Conservation (phyloP, 495 filamentous ascomycete genomes). For the Aspergillus campestris region DNA sequence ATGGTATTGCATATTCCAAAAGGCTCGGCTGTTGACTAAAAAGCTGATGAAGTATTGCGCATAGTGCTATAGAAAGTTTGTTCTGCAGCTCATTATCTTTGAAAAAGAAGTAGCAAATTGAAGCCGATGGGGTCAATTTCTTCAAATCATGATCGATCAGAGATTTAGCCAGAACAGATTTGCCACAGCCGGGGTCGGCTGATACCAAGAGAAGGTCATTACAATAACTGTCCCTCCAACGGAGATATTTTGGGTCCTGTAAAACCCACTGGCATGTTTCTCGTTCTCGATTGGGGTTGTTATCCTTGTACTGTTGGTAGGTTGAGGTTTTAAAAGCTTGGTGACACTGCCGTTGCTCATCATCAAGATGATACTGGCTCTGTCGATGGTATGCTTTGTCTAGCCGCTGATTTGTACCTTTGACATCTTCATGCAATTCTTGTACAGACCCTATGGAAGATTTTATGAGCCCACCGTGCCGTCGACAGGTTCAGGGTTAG, state of each 20-base stretch:
- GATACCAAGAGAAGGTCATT: conserved; percentile 36
- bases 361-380: conserved; percentile 12
- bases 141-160: conserved; percentile 22
- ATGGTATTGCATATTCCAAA: conserved; percentile 16
- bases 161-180: conserved; percentile 32
- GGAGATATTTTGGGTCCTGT: conserved; percentile 19
- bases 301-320: conserved; percentile 21
- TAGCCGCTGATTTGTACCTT: conserved; percentile 21
- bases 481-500: not conserved
- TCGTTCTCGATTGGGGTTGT: conserved; percentile 15
- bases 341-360: conserved; percentile 18
- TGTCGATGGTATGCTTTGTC: conserved; percentile 11
- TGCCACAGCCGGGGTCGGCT: conserved; percentile 37
- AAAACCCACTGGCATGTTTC: conserved; percentile 22
- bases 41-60: conserved; percentile 34
- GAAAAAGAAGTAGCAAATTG: conserved; percentile 41
- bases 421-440: conserved; percentile 8
- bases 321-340: conserved; percentile 17
- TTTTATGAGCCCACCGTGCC: conserved; percentile 4
- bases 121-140: not conserved
- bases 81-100: conserved; percentile 33
- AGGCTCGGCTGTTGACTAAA: conserved; percentile 20
- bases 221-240: conserved; percentile 16
- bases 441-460: conserved; percentile 4
- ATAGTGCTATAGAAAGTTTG: conserved; percentile 21